phyloP scores from a whole-genome alignment of 2,329 filamentous ascomycete genomes.

The Dactylella cylindrospora region DNA sequence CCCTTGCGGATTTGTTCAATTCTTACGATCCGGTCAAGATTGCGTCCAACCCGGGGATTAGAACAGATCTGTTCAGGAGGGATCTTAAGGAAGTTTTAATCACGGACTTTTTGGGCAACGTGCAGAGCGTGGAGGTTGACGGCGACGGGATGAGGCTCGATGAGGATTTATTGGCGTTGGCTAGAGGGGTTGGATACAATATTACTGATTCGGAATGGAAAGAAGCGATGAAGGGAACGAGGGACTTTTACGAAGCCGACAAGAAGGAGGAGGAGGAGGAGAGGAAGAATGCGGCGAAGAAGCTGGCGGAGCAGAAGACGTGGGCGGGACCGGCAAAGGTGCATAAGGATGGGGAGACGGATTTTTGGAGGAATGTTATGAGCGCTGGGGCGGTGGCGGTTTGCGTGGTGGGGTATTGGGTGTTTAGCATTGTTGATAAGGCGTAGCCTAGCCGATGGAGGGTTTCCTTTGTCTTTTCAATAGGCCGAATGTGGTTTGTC shows the following conservation, averaged over 20 bases:
- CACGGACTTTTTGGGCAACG: constrained; percentile 97
- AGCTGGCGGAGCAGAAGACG: constrained; percentile 38
- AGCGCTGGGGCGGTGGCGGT: constrained; percentile 66
- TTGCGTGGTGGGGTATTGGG: constrained; percentile 56
- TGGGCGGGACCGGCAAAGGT: constrained; percentile 44
- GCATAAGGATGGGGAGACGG: constrained; percentile 47
- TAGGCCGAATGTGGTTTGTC: too few relatives aligned
- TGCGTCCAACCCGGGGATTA: constrained; percentile 84
- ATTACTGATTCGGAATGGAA: constrained; percentile 61
- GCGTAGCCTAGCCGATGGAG: too few relatives aligned
- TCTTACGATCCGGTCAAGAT: constrained; percentile 95
- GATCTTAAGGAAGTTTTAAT: constrained; percentile 59
- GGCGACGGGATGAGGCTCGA: constrained; percentile 60
- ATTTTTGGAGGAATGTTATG: constrained; percentile 59
- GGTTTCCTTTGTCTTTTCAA: too few relatives aligned
- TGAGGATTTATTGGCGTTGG: constrained; percentile 76
- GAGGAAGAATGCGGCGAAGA: constrained; percentile 45
- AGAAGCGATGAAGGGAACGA: constrained; percentile 53
- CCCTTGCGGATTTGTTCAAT: constrained; percentile 90
- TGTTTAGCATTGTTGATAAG: constrained; percentile 37
- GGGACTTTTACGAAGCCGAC: constrained; percentile 48
- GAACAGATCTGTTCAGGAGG: constrained; percentile 91
- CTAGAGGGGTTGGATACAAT: constrained; percentile 62
- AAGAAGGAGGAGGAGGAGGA: constrained; percentile 52
- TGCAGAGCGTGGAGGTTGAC: constrained; percentile 93